Percentiles rank a stretch among this genome's conserved stretches.
Evolutionary conservation across 257 asterid species (phyloP).

Genomic region (Lycium ferocissimum): DNA sequence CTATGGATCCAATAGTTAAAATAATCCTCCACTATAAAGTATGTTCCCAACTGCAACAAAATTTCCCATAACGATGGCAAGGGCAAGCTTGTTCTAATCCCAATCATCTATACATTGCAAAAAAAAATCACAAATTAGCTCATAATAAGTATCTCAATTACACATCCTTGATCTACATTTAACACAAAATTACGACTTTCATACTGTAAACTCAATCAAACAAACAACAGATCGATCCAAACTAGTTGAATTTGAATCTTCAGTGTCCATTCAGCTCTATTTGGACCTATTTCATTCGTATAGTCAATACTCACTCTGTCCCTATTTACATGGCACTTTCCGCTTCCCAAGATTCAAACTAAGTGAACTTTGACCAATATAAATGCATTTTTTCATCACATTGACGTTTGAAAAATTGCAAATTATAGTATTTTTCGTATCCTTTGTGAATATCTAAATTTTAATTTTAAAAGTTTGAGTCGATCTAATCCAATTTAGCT

Average conservation of each 20-base stretch:
- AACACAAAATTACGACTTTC: background rate
- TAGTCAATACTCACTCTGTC: background rate
- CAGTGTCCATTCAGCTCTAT: background rate
- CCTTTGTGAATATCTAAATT: no score
- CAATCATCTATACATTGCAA: slow-evolving; percentile 62
- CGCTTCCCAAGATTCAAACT: no score
- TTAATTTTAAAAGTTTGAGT: no score
- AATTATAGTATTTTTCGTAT: no score
- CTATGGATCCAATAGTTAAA: slow-evolving; percentile 96
- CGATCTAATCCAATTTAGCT: no score
- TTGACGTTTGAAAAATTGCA: no score
- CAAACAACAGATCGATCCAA: slow-evolving; percentile 29
- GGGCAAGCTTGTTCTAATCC: slow-evolving; percentile 88
- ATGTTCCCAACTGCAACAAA: slow-evolving; percentile 66
- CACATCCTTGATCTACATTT: background rate
- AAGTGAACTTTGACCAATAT: no score
- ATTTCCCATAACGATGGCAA: slow-evolving; percentile 89
- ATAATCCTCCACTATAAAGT: slow-evolving; percentile 89
- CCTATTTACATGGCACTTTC: no score
- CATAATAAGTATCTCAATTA: slow-evolving; percentile 20
- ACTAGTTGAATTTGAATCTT: background rate
- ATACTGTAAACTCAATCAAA: slow-evolving; percentile 26
- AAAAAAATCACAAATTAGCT: background rate
- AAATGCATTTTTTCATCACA: no score
- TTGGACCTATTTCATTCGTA: background rate